Percentiles rank a stretch among this genome's conserved stretches.
phyloP scores from a whole-genome alignment of 148 eudicot species.

The Dysphania ambrosioides region DNA sequence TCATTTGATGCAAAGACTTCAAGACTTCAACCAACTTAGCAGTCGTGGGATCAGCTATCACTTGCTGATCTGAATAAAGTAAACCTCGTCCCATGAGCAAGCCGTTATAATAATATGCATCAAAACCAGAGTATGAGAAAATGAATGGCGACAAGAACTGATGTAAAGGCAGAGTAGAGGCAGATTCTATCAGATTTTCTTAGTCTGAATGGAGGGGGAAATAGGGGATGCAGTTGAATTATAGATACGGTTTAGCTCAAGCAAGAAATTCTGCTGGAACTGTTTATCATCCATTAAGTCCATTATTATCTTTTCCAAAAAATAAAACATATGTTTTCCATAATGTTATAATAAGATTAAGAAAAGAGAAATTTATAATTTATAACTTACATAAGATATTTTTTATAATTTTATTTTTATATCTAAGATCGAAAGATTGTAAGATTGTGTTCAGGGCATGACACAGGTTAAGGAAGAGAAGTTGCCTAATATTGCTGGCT shows the following conservation, averaged over 20 bases:
- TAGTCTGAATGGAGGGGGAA: slow-evolving; percentile 25
- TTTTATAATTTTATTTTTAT: too few species aligned
- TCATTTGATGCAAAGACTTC: slow-evolving; percentile 42
- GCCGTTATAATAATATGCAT: slow-evolving; percentile 34
- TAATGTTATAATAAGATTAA: too few species aligned
- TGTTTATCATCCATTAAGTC: too few species aligned
- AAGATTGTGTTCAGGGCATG: too few species aligned
- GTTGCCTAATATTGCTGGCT: too few species aligned
- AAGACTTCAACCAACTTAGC: slow-evolving; percentile 37
- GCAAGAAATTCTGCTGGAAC: slow-evolving; percentile 32
- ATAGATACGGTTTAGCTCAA: slow-evolving; percentile 29
- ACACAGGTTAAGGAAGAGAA: too few species aligned
- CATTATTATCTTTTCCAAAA: too few species aligned
- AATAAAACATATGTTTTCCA: too few species aligned
- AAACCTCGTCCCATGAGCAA: slow-evolving; percentile 45
- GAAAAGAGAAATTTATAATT: too few species aligned
- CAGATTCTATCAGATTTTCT: slow-evolving; percentile 25
- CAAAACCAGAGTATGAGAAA: slow-evolving; percentile 33
- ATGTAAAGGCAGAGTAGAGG: slow-evolving; percentile 8
- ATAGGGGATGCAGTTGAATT: slow-evolving; percentile 23
- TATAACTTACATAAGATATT: too few species aligned
- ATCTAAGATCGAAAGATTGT: too few species aligned
- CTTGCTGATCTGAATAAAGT: slow-evolving; percentile 43
- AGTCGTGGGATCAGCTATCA: slow-evolving; percentile 40
- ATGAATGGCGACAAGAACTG: slow-evolving; percentile 25